Percentiles rank a stretch among this genome's conserved stretches.
Evolutionary conservation across 1,284 basidiomycete species (phyloP).

Genomic region (Ustilago lituana): DNA sequence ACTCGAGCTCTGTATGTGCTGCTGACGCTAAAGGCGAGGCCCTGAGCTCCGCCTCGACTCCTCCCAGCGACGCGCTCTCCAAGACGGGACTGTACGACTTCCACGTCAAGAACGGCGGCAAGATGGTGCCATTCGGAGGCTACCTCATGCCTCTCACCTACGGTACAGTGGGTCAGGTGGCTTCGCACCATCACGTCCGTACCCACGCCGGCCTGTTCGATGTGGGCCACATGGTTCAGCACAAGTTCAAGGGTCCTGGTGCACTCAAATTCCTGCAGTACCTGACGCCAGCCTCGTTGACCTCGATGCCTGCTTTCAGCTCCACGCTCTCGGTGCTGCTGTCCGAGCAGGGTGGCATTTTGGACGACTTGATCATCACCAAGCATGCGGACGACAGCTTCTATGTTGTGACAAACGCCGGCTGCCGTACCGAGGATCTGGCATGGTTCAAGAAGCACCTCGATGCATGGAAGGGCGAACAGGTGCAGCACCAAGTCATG

Average conservation of each 20-base stretch:
- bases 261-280: conserved; percentile 80
- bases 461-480: conserved; percentile 68
- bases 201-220: conserved; percentile 88
- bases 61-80: conserved; percentile 26
- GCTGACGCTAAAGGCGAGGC: conserved; percentile 32
- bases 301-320: conserved; percentile 76
- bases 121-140: conserved; percentile 97
- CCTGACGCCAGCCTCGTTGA: conserved; percentile 73
- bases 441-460: conserved; percentile 79
- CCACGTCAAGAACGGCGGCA: conserved; percentile 83
- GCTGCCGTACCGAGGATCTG: conserved; percentile 81
- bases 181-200: conserved; percentile 91
- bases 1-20: conserved; percentile 20
- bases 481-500: conserved; percentile 83
- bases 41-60: conserved; percentile 25
- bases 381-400: conserved; percentile 72
- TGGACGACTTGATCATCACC: conserved; percentile 80
- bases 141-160: conserved; percentile 94
- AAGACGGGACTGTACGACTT: conserved; percentile 88
- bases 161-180: conserved; percentile 73
- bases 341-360: conserved; percentile 88
- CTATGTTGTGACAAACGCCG: conserved; percentile 97
- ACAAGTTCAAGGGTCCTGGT: conserved; percentile 67
- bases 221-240: conserved; percentile 90
- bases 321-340: conserved; percentile 83